A percentile compares a stretch with the other conserved stretches of the same genome.
phyloP scores from a whole-genome alignment of 2,329 filamentous ascomycete genomes.

The Fusarium redolens region DNA sequence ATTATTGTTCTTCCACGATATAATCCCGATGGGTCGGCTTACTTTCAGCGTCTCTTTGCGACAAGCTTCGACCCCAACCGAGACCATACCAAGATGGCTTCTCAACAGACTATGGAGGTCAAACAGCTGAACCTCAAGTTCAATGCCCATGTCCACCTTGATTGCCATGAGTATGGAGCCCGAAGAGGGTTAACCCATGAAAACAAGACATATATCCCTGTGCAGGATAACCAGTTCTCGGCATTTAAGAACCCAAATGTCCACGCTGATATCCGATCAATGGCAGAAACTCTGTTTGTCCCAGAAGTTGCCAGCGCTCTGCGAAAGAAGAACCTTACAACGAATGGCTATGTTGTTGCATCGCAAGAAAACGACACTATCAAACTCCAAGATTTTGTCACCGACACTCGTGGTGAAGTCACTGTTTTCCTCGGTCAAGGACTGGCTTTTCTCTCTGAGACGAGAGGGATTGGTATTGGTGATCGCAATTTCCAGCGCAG shows the following conservation, averaged over 20 bases:
- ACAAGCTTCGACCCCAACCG: slow-evolving; percentile 49
- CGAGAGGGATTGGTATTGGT: slow-evolving; percentile 46
- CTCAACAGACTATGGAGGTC: slow-evolving; percentile 47
- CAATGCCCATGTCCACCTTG: slow-evolving; percentile 46
- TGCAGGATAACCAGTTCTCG: slow-evolving; percentile 46
- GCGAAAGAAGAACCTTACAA: slow-evolving; percentile 39
- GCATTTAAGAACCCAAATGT: slow-evolving; percentile 51
- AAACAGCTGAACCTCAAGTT: slow-evolving; percentile 46
- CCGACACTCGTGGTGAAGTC: slow-evolving; percentile 46
- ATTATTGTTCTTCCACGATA: slow-evolving; percentile 48
- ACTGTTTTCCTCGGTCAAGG: slow-evolving; percentile 45
- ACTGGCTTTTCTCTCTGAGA: slow-evolving; percentile 47
- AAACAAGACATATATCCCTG: slow-evolving; percentile 37
- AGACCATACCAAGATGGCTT: slow-evolving; percentile 48
- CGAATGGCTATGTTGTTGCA: slow-evolving; percentile 45
- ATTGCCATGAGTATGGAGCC: slow-evolving; percentile 50
- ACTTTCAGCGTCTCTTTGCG: slow-evolving; percentile 47
- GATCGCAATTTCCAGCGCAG: slow-evolving; percentile 47
- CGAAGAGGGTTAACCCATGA: background rate
- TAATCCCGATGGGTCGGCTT: slow-evolving; percentile 49
- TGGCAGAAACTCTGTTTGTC: slow-evolving; percentile 46
- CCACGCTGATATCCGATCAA: slow-evolving; percentile 43
- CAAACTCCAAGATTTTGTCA: slow-evolving; percentile 44
- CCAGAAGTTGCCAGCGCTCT: slow-evolving; percentile 40
- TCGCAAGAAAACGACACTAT: slow-evolving; percentile 31